Base-by-base conservation (phyloP, 2,329 filamentous ascomycete genomes). In the Colletotrichum sp. region DNA sequence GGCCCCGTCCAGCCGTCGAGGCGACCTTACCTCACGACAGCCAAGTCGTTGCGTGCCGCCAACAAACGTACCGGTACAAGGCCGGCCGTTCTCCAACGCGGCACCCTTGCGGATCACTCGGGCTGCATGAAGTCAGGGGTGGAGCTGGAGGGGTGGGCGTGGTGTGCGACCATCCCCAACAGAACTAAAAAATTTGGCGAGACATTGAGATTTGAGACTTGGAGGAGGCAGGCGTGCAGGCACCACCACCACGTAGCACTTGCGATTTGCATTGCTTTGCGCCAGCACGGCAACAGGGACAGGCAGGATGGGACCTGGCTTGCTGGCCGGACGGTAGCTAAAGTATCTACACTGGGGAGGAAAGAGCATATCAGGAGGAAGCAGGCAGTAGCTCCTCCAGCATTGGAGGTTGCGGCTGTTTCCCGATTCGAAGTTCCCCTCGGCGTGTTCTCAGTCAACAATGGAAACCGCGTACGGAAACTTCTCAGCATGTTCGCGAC, bases 81-180 rank as follows among this genome's bases (percentile, higher is more conserved):
- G 80, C 77, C 80, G 70, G 26, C 59, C 70, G 71, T 76, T 76
- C 74, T 76, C 74, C 71, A 76, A 74, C 74, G 65, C 65, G 34
- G 70, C 49, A 77, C 75, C 75, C 71, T 77, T 77, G 72, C 75
- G 66, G 72, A 71, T 77, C 73, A 59, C 64, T 76, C 57, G 70
- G 74, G 74, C 74, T 76, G 74, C 71, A 77, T 77, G 72, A 77
- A 71, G 66, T 67, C 72, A 68, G 57, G 66, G 72, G 75, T 76
- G 74, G 75, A 71, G 71, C 66, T 75, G 21, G 72, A 75, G 72
- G 72, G 52, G 75, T 75, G 75, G 64, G 60, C 60, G 28, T 68
- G 75, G 75, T 75, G 75, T 71, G 62, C 68, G 71, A 77, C 78
- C 78, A 82, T 86, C 86, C 86, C 85, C 85, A 87, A 86, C 83